Percentiles rank a stretch among this genome's conserved stretches.
Evolutionary conservation across 495 filamentous ascomycete species (phyloP).

Genomic region (Penicillium cinerascens): DNA sequence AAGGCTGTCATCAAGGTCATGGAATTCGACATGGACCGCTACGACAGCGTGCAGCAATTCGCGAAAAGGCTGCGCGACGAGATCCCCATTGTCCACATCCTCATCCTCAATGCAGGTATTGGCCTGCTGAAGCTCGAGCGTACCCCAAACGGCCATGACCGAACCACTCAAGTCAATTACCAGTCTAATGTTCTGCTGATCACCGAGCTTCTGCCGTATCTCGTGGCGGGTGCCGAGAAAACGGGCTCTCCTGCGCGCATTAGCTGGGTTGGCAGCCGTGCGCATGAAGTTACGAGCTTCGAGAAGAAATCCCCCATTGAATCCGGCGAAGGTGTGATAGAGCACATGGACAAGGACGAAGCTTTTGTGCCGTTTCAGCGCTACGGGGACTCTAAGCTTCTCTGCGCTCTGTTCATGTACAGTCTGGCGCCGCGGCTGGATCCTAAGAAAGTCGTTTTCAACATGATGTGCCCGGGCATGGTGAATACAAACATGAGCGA

Average conservation of each 20-base stretch:
- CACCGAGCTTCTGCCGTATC: not conserved
- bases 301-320: not conserved
- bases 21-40: slow-evolving; percentile 17
- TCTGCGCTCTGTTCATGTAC: slow-evolving; percentile 30
- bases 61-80: not conserved
- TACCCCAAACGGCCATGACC: not conserved
- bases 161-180: not conserved
- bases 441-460: slow-evolving; percentile 13
- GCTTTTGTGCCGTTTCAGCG: slow-evolving; percentile 6
- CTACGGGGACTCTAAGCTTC: slow-evolving; percentile 32
- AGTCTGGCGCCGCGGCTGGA: slow-evolving; percentile 23
- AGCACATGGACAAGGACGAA: slow-evolving; percentile 22
- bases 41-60: slow-evolving; percentile 13
- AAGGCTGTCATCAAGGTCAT: slow-evolving; percentile 17
- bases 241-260: not conserved
- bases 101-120: slow-evolving; percentile 2
- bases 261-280: slow-evolving; percentile 9
- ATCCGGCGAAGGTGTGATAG: slow-evolving; percentile 12
- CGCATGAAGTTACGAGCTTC: slow-evolving; percentile 11
- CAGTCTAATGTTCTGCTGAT: not conserved
- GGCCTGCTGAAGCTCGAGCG: not conserved
- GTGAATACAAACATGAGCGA: slow-evolving; percentile 12
- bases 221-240: not conserved
- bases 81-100: not conserved
- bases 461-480: slow-evolving; percentile 25